Evolutionary conservation across 106 monocot species (phyloP).

Genomic region (Gastrodia elata): DNA sequence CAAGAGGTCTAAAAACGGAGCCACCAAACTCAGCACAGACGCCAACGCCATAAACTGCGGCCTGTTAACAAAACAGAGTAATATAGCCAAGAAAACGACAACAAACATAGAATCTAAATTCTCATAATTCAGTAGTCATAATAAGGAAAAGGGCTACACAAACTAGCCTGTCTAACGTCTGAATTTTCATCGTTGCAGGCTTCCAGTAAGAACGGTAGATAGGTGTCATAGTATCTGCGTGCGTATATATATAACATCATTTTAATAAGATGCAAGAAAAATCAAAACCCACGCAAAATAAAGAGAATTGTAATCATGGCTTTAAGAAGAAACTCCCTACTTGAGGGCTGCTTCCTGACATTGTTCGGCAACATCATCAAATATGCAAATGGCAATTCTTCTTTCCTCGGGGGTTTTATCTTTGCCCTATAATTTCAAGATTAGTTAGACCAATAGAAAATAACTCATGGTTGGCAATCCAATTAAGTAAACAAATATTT

Average conservation of each 20-base stretch:
- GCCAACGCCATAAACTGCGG: constrained; percentile 96
- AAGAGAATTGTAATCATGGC: not conserved
- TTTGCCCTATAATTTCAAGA: constrained; percentile 45
- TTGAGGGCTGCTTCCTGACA: constrained; percentile 82
- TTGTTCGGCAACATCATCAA: constrained; percentile 97
- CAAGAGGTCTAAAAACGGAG: constrained; percentile 70
- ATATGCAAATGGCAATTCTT: constrained; percentile 96
- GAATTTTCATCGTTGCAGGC: constrained; percentile 84
- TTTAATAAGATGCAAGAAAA: not conserved
- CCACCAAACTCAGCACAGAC: constrained; percentile 93
- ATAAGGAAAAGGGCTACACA: not conserved
- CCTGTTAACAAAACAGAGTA: constrained; percentile 33
- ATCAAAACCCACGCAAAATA: not conserved
- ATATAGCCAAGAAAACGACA: not conserved
- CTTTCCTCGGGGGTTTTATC: constrained; percentile 90
- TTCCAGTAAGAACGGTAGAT: constrained; percentile 84
- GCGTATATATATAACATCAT: constrained; percentile 7
- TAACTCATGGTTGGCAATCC: not conserved
- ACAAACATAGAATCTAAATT: not conserved
- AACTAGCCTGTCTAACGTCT: constrained; percentile 82
- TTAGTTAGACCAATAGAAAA: not conserved
- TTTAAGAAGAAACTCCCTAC: constrained; percentile 28
- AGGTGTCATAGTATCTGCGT: constrained; percentile 80
- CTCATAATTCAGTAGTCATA: not conserved
- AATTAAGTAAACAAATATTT: not conserved